phyloP scores from a whole-genome alignment of 2,329 filamentous ascomycete species.

The Thelonectria olida region DNA sequence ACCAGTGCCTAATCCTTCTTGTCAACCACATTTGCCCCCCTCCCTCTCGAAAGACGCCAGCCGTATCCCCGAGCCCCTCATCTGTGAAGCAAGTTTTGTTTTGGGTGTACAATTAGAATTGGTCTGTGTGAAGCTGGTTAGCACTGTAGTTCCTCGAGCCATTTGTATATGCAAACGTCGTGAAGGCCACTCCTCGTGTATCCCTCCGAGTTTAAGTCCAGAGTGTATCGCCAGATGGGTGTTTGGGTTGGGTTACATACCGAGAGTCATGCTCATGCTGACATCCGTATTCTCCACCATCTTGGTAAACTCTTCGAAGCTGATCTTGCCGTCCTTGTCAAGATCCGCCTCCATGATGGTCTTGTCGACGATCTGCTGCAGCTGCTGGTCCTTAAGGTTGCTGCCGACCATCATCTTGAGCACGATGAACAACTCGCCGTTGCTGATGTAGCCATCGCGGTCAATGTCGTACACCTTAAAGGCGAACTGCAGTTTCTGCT shows the following conservation, averaged over 20 bases:
- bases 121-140: slow-evolving; percentile 28
- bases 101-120: slow-evolving; percentile 28
- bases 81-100: slow-evolving; percentile 7
- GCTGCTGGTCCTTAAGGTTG: slow-evolving; percentile 97
- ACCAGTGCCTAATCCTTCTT: slow-evolving; percentile 14
- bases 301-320: slow-evolving; percentile 97
- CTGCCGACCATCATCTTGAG: slow-evolving; percentile 99
- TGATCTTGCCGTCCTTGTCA: slow-evolving; percentile 96
- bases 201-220: too few relatives aligned
- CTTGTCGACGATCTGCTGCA: slow-evolving; percentile 99
- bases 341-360: slow-evolving; percentile 99
- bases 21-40: slow-evolving; percentile 14
- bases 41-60: slow-evolving; percentile 3
- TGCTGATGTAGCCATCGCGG: slow-evolving; percentile 97
- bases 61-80: not conserved
- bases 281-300: slow-evolving; percentile 97
- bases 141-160: not conserved
- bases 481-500: slow-evolving; percentile 96
- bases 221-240: too few relatives aligned
- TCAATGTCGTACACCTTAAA: slow-evolving; percentile 99
- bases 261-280: slow-evolving; percentile 78
- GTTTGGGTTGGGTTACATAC: slow-evolving; percentile 55
- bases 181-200: not conserved
- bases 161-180: not conserved
- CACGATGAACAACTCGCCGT: slow-evolving; percentile 98